phyloP scores from a whole-genome alignment of 495 filamentous ascomycete genomes.

The Darksidea phi region DNA sequence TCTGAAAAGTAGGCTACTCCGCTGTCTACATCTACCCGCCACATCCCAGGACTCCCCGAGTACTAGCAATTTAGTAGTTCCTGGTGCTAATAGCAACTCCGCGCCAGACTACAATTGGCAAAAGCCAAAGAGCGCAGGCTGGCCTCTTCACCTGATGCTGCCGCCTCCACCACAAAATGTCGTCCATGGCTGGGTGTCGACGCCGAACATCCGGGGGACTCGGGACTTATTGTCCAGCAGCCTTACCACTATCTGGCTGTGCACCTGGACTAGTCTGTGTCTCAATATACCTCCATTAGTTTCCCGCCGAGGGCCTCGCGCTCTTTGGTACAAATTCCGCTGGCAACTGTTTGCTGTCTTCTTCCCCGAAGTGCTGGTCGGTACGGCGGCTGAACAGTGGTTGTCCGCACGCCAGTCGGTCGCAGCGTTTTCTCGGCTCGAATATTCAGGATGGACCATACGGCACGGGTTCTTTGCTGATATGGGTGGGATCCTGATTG shows the following conservation, averaged over 20 bases:
- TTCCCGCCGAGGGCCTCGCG: constrained; percentile 12
- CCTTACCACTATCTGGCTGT: constrained; percentile 29
- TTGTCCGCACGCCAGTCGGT: constrained; percentile 25
- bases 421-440: neutral
- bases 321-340: neutral
- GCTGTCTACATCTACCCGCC: too few relatives aligned
- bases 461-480: constrained; percentile 42
- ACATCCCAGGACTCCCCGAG: too few relatives aligned
- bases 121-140: too few relatives aligned
- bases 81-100: too few relatives aligned
- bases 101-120: too few relatives aligned
- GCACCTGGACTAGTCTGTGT: constrained; percentile 30
- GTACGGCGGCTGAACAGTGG: constrained; percentile 23
- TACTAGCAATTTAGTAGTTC: too few relatives aligned
- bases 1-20: too few relatives aligned
- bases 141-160: too few relatives aligned
- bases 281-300: constrained; percentile 14
- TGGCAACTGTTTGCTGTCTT: constrained; percentile 4
- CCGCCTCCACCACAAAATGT: too few relatives aligned
- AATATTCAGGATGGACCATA: constrained; percentile 33
- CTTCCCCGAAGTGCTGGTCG: constrained; percentile 25
- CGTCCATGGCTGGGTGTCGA: constrained; percentile 3
- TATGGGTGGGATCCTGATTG: constrained; percentile 38
- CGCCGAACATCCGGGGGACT: constrained; percentile 31
- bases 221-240: constrained; percentile 29